Base-by-base conservation (phyloP, 139 green algal species). In the Ostreobium quekettii region DNA sequence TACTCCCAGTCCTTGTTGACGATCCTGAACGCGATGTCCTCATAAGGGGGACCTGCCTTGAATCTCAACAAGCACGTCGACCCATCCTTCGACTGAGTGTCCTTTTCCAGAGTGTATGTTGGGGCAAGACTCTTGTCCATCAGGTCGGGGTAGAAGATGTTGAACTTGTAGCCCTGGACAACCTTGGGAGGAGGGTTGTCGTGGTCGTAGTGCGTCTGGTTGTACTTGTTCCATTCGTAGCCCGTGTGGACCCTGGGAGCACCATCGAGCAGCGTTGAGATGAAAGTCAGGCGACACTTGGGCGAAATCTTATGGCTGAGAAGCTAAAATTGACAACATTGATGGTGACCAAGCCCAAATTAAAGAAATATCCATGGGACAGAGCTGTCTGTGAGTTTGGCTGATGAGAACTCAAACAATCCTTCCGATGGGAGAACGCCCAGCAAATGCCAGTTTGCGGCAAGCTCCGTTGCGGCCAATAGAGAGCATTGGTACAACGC, bases 161-260 rank as follows among this genome's bases (percentile, higher is more conserved):
- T 99, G 85, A 99, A 99, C 83, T 99, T 99, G 86, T 99, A 99
- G 67, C 95, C 94, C 83, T 97, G 89, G 30, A 97, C 86, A 37
- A 90, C 82, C 84, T 99, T 99, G 71, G 95, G 95, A 22, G 95
- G 95, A 42, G 95, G 95, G 83, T 99, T 99, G 76, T 99, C 95
- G 26, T 84, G 80, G 79, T 99, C 95, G 74, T 99, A 99, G 80
- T 99, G 95, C 49, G 95, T 97, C 80, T 95, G 92, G 82, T 99
- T 99, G 89, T 99, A 99, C 83, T 97, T 97, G 82, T 96, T 98
- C 95, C 95, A 99, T 67, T 98, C 93, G 75, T 97, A 99, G 3
- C 87, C 85, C 35, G 75, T 78, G 49, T 79, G 66, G 28, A 78
- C 58, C 19, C 60, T 47, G 46, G 22, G 46, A 26, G 22, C 22